phyloP scores from a whole-genome alignment of 179 eudicot genomes.

The Nepenthes alata region DNA sequence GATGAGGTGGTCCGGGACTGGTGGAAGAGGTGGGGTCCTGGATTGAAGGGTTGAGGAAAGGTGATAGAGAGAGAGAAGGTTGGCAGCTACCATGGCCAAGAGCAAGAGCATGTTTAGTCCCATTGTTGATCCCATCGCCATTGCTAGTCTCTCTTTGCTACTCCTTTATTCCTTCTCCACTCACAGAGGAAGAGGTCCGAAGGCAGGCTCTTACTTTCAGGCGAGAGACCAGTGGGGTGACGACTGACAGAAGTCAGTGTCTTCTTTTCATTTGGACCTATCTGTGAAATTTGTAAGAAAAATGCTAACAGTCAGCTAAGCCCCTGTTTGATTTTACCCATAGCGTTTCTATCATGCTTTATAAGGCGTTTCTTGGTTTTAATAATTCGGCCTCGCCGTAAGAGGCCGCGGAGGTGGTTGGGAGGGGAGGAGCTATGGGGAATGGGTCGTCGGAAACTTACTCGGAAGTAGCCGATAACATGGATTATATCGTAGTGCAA shows the following conservation, averaged over 20 bases:
- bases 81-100: conserved; percentile 88
- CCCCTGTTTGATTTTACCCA: too few species aligned
- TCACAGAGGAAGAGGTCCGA: not conserved
- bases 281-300: not conserved
- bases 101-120: conserved; percentile 58
- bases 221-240: not conserved
- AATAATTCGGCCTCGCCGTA: too few species aligned
- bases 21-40: conserved; percentile 10
- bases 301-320: too few species aligned
- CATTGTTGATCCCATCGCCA: conserved; percentile 73
- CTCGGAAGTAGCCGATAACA: too few species aligned
- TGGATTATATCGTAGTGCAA: too few species aligned
- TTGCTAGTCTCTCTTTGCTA: not conserved
- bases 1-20: conserved; percentile 69
- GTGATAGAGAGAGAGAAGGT: conserved; percentile 82
- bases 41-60: conserved; percentile 58
- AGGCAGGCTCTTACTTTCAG: not conserved
- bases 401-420: too few species aligned
- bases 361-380: too few species aligned
- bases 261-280: not conserved
- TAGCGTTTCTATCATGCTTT: too few species aligned
- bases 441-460: too few species aligned
- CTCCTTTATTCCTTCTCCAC: not conserved
- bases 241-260: not conserved
- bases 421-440: too few species aligned